Percentiles rank a stretch among this genome's conserved stretches.
phyloP scores from a whole-genome alignment of 1,284 basidiomycete species.

The Cutaneotrichosporon mucoides region DNA sequence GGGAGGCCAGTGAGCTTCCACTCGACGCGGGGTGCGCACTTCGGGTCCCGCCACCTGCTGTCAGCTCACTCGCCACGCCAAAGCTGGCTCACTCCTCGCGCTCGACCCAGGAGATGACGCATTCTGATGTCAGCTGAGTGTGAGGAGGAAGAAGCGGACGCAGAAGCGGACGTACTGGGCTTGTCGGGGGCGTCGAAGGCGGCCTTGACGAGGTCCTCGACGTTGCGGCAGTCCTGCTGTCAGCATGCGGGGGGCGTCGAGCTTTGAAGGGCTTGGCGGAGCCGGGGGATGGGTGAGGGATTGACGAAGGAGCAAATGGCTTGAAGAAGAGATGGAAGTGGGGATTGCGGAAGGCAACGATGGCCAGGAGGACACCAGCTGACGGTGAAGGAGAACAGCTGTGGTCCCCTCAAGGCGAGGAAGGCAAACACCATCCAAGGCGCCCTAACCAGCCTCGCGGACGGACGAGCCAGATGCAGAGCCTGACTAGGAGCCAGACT shows the following conservation, averaged over 20 bases:
- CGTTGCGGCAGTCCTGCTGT: slow-evolving; percentile 65
- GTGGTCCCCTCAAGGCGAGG: too few species aligned
- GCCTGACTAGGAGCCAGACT: background rate
- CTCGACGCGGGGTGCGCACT: slow-evolving; percentile 61
- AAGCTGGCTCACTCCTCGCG: slow-evolving; percentile 59
- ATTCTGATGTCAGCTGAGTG: slow-evolving; percentile 42
- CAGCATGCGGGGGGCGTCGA: background rate
- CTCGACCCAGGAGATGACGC: slow-evolving; percentile 69
- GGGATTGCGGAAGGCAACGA: too few species aligned
- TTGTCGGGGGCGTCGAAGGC: slow-evolving; percentile 57
- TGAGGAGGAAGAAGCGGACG: background rate
- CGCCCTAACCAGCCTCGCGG: too few species aligned
- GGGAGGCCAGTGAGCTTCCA: slow-evolving; percentile 66
- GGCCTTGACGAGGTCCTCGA: slow-evolving; percentile 60
- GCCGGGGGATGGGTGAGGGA: too few species aligned
- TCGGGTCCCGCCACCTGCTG: slow-evolving; percentile 62
- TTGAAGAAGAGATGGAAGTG: too few species aligned
- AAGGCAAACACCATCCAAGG: too few species aligned
- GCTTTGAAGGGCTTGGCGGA: too few species aligned
- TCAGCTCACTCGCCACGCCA: background rate
- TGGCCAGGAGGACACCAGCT: too few species aligned
- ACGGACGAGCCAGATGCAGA: too few species aligned
- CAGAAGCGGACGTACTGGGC: slow-evolving; percentile 49
- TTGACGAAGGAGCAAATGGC: too few species aligned
- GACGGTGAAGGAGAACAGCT: too few species aligned